phyloP scores from a whole-genome alignment of 164 flowering plant species.

The Berberis vulgaris region DNA sequence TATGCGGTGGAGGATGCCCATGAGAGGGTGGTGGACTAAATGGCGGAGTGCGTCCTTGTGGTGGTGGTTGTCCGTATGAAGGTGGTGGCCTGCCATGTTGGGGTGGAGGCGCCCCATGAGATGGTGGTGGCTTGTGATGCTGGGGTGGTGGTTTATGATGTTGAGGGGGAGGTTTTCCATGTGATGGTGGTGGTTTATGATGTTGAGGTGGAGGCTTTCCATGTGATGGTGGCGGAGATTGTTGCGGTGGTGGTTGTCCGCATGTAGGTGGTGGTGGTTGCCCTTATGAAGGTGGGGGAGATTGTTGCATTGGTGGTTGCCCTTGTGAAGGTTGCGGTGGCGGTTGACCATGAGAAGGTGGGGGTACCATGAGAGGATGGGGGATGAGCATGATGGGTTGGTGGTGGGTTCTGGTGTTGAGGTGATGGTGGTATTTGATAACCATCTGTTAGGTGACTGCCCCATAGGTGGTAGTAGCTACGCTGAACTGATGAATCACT shows the following conservation, averaged over 20 bases:
- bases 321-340: slow-evolving; percentile 6
- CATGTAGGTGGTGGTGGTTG: background rate
- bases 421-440: no score
- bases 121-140: background rate
- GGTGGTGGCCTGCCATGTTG: background rate
- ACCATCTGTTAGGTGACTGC: background rate
- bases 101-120: background rate
- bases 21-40: background rate
- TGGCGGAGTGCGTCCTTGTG: background rate
- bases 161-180: background rate
- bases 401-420: slow-evolving; percentile 6
- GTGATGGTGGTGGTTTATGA: background rate
- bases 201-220: background rate
- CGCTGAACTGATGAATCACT: background rate
- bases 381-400: background rate
- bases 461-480: background rate
- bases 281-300: background rate
- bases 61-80: background rate
- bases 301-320: background rate
- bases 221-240: background rate
- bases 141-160: background rate
- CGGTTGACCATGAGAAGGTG: slow-evolving; percentile 6
- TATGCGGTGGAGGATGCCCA: background rate
- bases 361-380: slow-evolving; percentile 3
- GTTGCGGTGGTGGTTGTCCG: background rate